Evolutionary conservation across 345 rosid species (phyloP), one percentile per base, ranked within the genome.

Genomic region (Aquilaria sinensis): DNA sequence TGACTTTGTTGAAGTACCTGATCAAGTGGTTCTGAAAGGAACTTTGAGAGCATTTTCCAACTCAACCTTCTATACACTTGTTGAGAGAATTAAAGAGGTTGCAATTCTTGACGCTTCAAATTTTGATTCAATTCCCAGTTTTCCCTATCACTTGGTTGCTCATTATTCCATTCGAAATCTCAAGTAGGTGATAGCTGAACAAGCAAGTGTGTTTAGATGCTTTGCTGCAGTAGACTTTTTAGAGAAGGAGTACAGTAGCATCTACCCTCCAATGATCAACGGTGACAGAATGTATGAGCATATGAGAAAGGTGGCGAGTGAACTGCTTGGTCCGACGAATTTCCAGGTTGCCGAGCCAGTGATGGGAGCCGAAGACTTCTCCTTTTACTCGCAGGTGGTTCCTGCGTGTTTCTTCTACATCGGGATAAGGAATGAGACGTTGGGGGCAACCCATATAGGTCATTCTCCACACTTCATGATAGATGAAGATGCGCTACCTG

Each of bases 311-410:
- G 68, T 79, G 3, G 72, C 81, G 0, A 23, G 11, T 10, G 85
- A 70, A 16, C 16, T 81, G 31, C 64, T 86, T 2, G 92, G 86
- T 32, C 81, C 78, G 69, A 77, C 71, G 46, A 86, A 81, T 70
- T 33, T 47, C 1, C 12, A 64, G 64, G 2, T 83, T 29, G 76
- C 80, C 43, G 85, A 80, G 0, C 57, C 6, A 16, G 61, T 73
- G 56, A 83, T 80, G 64, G 92, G 92, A 9, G 81, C 88, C n/a
- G 88, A 86, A 70, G 88, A 86, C 52, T 86, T 86, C 58, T 83
- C 85, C 10, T 83, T 76, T 75, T 86, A 68, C 64, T 50, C 61
- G 30, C 75, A 83, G 33, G 56, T 72, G 64, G 73, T 81, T 0
- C 85, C 88, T 2, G 85, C 86, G 34, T 63, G 76, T 10, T 81